phyloP scores from a whole-genome alignment of 805 yeast genomes.

The Nakazawaea molendinolei region DNA sequence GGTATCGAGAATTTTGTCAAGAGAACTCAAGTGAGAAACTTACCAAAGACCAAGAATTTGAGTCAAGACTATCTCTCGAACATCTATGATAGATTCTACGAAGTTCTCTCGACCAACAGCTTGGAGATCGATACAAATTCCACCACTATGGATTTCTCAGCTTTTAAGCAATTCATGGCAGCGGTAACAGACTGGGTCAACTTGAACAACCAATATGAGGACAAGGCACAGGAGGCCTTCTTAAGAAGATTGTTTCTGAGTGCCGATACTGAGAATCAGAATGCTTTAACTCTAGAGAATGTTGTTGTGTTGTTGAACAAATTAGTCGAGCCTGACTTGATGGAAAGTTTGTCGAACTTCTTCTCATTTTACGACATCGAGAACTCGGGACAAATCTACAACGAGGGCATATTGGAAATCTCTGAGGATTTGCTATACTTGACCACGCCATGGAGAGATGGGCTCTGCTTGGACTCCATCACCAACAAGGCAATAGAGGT shows the following conservation, averaged over 20 bases:
- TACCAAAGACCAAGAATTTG: conserved; percentile 67
- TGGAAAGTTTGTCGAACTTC: conserved; percentile 73
- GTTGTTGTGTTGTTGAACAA: conserved; percentile 68
- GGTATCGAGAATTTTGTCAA: conserved; percentile 89
- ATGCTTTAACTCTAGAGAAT: conserved; percentile 59
- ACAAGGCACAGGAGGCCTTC: conserved; percentile 38
- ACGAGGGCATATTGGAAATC: conserved; percentile 74
- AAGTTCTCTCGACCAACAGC: conserved; percentile 47
- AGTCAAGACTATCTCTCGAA: conserved; percentile 53
- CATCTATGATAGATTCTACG: conserved; percentile 79
- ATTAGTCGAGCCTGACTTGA: conserved; percentile 63
- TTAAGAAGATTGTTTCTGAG: conserved; percentile 55
- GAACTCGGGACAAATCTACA: conserved; percentile 52
- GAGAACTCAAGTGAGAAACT: conserved; percentile 81
- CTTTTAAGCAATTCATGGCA: conserved; percentile 68
- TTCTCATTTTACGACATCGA: conserved; percentile 67
- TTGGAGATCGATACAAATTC: conserved; percentile 7
- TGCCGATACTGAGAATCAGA: conserved; percentile 47
- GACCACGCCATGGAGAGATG: conserved; percentile 84
- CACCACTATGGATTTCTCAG: conserved; percentile 58
- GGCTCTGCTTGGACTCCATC: conserved; percentile 51
- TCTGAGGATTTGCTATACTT: conserved; percentile 83
- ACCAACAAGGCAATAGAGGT: conserved; percentile 60
- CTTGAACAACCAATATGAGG: conserved; percentile 29
- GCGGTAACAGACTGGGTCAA: conserved; percentile 75